Evolutionary conservation across 441 rosid genomes (phyloP).

Genomic region (Theobroma grandiflorum): DNA sequence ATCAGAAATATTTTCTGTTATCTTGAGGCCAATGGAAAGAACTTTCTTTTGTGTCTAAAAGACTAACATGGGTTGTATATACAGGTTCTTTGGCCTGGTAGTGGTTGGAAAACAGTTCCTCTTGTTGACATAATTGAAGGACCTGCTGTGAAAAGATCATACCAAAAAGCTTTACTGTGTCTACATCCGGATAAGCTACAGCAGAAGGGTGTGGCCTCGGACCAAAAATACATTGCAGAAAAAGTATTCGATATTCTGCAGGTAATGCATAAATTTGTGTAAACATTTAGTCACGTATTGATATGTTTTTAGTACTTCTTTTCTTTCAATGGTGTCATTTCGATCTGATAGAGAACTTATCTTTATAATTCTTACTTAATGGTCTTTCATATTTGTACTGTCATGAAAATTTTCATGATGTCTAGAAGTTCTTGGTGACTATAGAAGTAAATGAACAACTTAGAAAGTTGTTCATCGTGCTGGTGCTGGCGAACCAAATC

Average conservation of each 20-base stretch:
- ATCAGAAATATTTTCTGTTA: neutral
- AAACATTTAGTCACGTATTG: neutral
- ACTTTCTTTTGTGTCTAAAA: neutral
- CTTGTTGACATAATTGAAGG: constrained; percentile 91
- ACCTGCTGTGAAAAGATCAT: constrained; percentile 83
- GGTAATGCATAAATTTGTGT: constrained; percentile 49
- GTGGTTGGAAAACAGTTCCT: constrained; percentile 93
- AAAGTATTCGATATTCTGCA: constrained; percentile 83
- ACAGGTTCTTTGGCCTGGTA: constrained; percentile 93
- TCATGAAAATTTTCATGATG: neutral
- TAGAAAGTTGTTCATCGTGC: neutral
- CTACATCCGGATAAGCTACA: constrained; percentile 97
- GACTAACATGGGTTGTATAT: constrained; percentile 5
- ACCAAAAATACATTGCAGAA: constrained; percentile 81
- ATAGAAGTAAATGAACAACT: neutral
- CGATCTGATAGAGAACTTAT: neutral
- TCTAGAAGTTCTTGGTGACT: neutral
- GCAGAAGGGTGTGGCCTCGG: constrained; percentile 82
- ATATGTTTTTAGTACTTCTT: neutral
- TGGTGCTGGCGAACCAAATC: neutral
- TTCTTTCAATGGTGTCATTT: neutral
- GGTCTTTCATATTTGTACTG: neutral
- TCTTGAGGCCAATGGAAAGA: neutral
- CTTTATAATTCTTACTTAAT: neutral
- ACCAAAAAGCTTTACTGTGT: constrained; percentile 88